Evolutionary conservation across 495 filamentous ascomycete species (phyloP).

Genomic region (Aspergillus diversus): DNA sequence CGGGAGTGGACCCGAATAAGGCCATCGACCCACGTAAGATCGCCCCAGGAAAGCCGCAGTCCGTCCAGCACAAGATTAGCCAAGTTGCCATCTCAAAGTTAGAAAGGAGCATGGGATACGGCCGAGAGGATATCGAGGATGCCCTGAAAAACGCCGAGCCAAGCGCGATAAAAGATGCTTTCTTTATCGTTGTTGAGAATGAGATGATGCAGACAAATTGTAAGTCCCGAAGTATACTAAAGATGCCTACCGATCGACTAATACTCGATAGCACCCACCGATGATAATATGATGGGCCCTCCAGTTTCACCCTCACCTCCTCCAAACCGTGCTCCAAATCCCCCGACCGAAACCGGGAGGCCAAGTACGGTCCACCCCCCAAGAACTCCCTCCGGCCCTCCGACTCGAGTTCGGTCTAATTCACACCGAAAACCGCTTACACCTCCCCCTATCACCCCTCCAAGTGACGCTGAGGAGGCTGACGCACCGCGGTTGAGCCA

Average conservation of each 20-base stretch:
- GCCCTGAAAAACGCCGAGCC: slow-evolving; percentile 89
- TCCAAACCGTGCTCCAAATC: slow-evolving; percentile 23
- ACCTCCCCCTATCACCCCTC: slow-evolving; percentile 30
- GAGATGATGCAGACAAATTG: slow-evolving; percentile 95
- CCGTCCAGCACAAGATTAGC: slow-evolving; percentile 86
- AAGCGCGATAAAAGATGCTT: slow-evolving; percentile 97
- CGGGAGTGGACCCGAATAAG: slow-evolving; percentile 88
- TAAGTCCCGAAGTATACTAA: slow-evolving; percentile 39
- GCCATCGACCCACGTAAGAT: slow-evolving; percentile 81
- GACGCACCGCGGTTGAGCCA: slow-evolving; percentile 63
- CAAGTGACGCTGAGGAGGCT: slow-evolving; percentile 34
- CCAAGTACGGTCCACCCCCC: slow-evolving; percentile 31
- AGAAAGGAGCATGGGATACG: slow-evolving; percentile 97
- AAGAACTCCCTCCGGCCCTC: slow-evolving; percentile 21
- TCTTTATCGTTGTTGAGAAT: slow-evolving; percentile 96
- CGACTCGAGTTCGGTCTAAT: slow-evolving; percentile 29
- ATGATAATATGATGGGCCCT: slow-evolving; percentile 42
- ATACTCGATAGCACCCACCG: slow-evolving; percentile 43
- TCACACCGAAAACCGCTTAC: slow-evolving; percentile 33
- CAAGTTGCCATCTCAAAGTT: slow-evolving; percentile 91
- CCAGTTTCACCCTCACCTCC: slow-evolving; percentile 31
- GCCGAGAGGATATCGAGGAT: slow-evolving; percentile 91
- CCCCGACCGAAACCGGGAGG: slow-evolving; percentile 28
- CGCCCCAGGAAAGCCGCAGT: slow-evolving; percentile 72
- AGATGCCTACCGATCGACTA: slow-evolving; percentile 2